Evolutionary conservation across 371 early-diverging fungal species (phyloP), one percentile per base, ranked within the genome.

Genomic region (Actinomucor elegans): DNA sequence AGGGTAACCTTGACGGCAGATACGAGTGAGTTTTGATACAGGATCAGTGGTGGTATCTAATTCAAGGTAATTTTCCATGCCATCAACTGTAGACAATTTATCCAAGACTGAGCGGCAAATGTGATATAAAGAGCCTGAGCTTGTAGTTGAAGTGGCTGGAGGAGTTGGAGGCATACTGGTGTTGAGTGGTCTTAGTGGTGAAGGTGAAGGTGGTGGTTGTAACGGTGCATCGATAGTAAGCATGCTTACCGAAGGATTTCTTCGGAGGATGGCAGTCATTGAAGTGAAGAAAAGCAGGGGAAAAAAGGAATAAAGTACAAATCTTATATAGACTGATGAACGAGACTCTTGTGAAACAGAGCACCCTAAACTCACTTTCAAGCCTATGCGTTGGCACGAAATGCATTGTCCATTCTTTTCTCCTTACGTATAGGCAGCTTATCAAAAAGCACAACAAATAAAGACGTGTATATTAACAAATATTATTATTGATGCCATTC

Each of bases 1-100:
- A 18, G 93, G 89, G 12, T 85, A 85, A 9, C 97, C 98, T 42
- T 91, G 84, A n/a, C 95, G 88, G 71, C 94, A 92, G 45, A 92
- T 87, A 23, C 78, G 71, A 89, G 94, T 95, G 20, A 98, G 79
- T 40, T 92, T 84, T 34, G 85, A 81, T 26, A 96, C 81, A 10
- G 97, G 97, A 66, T 95, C 93, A 35, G 67, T 60, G 4, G 79
- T 72, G 48, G 59, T 36, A 36, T 60, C 54, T 12, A 57, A 36
- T 21, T 83, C 75, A 26, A 87, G 60, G 56, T 78, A 86, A 26
- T 70, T 62, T 9, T 73, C 68, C 77, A 89, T 81, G 46, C 80
- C 83, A 4, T 83, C 81, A 3, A 89, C 80, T 34, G 69, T 61
- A 5, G 73, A 57, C 28, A 89, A 75, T 45, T 81, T 69, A 34